Conservation (phyloP, 2,329 filamentous ascomycete genomes). For the Beauveria bassiana region DNA sequence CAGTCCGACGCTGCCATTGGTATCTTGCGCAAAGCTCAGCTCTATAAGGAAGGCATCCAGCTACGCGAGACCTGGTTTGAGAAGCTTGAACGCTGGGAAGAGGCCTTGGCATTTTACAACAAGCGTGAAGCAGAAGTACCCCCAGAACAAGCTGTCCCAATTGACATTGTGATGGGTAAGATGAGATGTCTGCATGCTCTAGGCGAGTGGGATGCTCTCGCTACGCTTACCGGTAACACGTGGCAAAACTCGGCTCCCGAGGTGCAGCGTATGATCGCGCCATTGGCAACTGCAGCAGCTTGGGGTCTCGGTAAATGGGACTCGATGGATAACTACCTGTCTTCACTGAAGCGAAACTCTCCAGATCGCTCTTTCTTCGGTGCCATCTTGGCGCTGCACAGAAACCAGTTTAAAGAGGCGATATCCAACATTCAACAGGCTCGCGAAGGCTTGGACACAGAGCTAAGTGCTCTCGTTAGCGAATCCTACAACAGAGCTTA, state of each 20-base stretch:
- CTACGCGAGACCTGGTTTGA: slow-evolving; percentile 98
- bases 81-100: slow-evolving; percentile 96
- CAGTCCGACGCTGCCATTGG: slow-evolving; percentile 98
- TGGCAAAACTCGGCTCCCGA: slow-evolving; percentile 88
- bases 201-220: slow-evolving; percentile 93
- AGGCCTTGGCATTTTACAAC: slow-evolving; percentile 86
- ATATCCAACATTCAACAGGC: slow-evolving; percentile 84
- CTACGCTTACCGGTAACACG: slow-evolving; percentile 79
- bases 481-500: slow-evolving; percentile 98
- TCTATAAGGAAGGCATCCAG: slow-evolving; percentile 87
- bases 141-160: slow-evolving; percentile 51
- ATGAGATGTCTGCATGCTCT: slow-evolving; percentile 97
- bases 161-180: slow-evolving; percentile 98
- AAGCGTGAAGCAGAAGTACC: slow-evolving; percentile 68
- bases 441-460: slow-evolving; percentile 87
- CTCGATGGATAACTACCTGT: slow-evolving; percentile 93
- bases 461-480: slow-evolving; percentile 91
- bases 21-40: slow-evolving; percentile 90
- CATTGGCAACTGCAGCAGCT: slow-evolving; percentile 86
- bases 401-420: slow-evolving; percentile 91
- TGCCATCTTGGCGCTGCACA: slow-evolving; percentile 87
- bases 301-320: slow-evolving; percentile 98
- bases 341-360: slow-evolving; percentile 87
- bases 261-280: slow-evolving; percentile 83
- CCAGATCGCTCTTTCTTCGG: slow-evolving; percentile 97